These are phyloP conservation scores for Isabelozyma gotoi DNA, from an alignment of 805 yeast genomes.

Conservation along the genomic window DNA sequence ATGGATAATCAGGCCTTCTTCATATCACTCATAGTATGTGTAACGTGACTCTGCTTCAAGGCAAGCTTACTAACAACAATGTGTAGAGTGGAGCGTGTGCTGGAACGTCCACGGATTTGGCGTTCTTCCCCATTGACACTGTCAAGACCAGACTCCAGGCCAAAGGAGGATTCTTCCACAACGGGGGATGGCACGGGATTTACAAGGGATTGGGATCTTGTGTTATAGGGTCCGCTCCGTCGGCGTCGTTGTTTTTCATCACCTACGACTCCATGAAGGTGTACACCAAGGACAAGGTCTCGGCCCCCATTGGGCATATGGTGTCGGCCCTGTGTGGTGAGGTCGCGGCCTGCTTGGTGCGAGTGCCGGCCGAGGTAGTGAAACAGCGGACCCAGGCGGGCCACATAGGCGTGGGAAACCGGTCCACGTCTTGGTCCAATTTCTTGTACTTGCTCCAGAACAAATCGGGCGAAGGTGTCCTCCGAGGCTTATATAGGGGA, in stretches of 20 bases:
- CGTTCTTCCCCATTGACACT: slow-evolving; percentile 95
- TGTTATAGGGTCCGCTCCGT: slow-evolving; percentile 91
- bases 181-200: slow-evolving; percentile 92
- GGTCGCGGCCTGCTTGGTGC: slow-evolving; percentile 84
- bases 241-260: slow-evolving; percentile 49
- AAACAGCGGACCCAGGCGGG: slow-evolving; percentile 87
- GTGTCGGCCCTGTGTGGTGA: slow-evolving; percentile 86
- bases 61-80: slow-evolving; percentile 13
- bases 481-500: slow-evolving; percentile 85
- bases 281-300: slow-evolving; percentile 29
- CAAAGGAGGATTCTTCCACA: slow-evolving; percentile 85
- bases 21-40: slow-evolving; percentile 25
- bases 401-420: slow-evolving; percentile 27
- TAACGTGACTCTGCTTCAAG: not conserved
- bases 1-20: slow-evolving; percentile 31
- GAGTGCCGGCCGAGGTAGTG: slow-evolving; percentile 96
- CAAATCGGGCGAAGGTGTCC: slow-evolving; percentile 72
- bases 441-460: slow-evolving; percentile 61
- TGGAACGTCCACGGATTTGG: slow-evolving; percentile 93
- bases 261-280: slow-evolving; percentile 79
- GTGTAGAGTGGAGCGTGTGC: slow-evolving; percentile 86
- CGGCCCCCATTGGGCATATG: slow-evolving; percentile 61
- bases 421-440: slow-evolving; percentile 66
- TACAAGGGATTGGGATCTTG: slow-evolving; percentile 93
- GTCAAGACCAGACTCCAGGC: slow-evolving; percentile 94